Base-by-base conservation (phyloP, 331 rosid genomes). In the Pyrus hybrid region DNA sequence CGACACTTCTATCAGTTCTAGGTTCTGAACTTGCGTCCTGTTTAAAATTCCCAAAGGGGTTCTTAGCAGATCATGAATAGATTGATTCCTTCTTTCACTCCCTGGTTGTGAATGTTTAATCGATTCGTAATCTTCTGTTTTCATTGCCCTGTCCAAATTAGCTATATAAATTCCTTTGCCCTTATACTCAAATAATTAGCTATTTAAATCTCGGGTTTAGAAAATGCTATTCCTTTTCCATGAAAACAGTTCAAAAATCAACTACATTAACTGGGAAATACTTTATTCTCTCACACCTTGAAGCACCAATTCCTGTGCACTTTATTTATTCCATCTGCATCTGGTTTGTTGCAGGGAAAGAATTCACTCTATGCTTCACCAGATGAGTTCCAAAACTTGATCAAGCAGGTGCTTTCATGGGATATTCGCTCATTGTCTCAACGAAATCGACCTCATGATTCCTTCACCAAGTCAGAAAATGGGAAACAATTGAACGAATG, bases 361-460 rank as follows among this genome's bases (percentile, higher is more conserved):
- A 84, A 80, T 62, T 89, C 99, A 61, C 90, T 87, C 74, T 92
- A 92, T 75, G 88, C 88, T 53, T 88, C 99, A 3, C 73, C 91
- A 6, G 84, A 80, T 16, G 91, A 92, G 85, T 86, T 94, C 80
- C 92, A 83, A 83, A 78, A 77, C 82, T 79, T 92, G 79, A 79
- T 94, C 80, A 83, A 68, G 82, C 93, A 94, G 83, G 97, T 94
- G 76, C 97, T 94, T 79, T 89, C 99, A 13, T 92, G 97, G 97
- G 99, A 94, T 86, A 90, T 94, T 51, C 91, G 97, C 99, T 33
- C 45, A 37, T 22, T 86, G 80, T 81, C 93, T 76, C 99, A 94
- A 80, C 83, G 93, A 45, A 94, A 74, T 60, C 86, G 83, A 28
- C 96, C 93, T 81, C 96, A 80, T 23, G 81, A 78, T 60, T 78